phyloP scores from a whole-genome alignment of 2,329 filamentous ascomycete species.

The Beauveria caledonica region DNA sequence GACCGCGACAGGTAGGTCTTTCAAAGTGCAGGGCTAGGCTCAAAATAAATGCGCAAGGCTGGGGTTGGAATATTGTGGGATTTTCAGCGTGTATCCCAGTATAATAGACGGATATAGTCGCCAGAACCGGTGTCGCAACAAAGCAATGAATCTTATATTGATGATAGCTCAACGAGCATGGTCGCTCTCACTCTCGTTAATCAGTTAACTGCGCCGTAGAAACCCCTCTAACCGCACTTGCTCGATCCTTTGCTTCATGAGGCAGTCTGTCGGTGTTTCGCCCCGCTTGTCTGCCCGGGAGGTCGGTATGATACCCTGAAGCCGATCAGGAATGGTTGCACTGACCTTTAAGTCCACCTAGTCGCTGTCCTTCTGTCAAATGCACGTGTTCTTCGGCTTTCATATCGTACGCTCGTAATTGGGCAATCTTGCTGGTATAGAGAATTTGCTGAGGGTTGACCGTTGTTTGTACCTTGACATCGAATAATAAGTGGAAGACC shows the following conservation, averaged over 20 bases:
- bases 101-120: neutral
- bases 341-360: too few relatives aligned
- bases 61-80: neutral
- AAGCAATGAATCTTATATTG: neutral
- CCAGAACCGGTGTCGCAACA: neutral
- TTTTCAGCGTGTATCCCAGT: neutral
- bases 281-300: too few relatives aligned
- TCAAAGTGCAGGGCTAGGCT: constrained; percentile 49
- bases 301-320: too few relatives aligned
- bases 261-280: too few relatives aligned
- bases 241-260: too few relatives aligned
- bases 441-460: neutral
- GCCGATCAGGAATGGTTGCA: too few relatives aligned
- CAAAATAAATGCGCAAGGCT: constrained; percentile 3
- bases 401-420: too few relatives aligned
- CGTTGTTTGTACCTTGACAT: neutral
- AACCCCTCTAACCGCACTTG: too few relatives aligned
- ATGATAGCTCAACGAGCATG: neutral
- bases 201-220: neutral
- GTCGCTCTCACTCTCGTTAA: too few relatives aligned
- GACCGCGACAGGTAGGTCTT: constrained; percentile 92
- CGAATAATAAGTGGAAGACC: neutral
- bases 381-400: too few relatives aligned
- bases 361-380: too few relatives aligned
- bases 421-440: too few relatives aligned